Base-by-base conservation (phyloP, 106 monocot species). In the Triglochin maritima region DNA sequence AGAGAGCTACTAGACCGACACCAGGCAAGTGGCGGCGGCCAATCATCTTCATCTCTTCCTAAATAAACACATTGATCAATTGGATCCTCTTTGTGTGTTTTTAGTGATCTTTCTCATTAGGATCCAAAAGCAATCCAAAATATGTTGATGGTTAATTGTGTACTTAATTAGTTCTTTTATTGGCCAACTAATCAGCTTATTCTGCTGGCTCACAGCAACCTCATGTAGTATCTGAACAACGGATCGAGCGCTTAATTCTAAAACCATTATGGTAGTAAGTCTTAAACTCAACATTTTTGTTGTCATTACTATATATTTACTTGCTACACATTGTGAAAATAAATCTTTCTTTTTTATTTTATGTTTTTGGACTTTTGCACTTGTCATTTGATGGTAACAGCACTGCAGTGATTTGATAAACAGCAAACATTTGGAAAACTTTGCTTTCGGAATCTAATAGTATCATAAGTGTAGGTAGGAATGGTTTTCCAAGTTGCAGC, bases 1-100 rank as follows among this genome's bases (percentile, higher is more conserved):
- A 74, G 84, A 57, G 85, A 88, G 66, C 72, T 88, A 16, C 72
- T 86, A 15, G 75, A 83, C 56, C 49, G 80, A 4, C 86, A 83
- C 9, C 48, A 78, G 62, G 46, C 68, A 2, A 59, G 66, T 2
- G 7, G 58, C 17, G 57, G 29, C 0, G 17, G 48, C 6, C 51
- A 50, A 17, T 41, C 66, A 52, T 14, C 66, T 4, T 51, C 17
- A 53, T 29, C 29, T 15, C 17, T 17, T 50, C 49, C 29, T 13
- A 46, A 66, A 51, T 50, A 17, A 17, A 50, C 41, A 44, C 4
- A 11, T 29, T 62, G 62, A 44, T 11, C 11, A 0, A 43, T 29
- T 44, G 56, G 13, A 2, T 16, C 12, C 6, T 17, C 17, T 7
- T 15, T n/a, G n/a, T 57, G 57, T 57, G 57, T 16, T 16, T n/a